Conservation (phyloP, 192 early-diverging fungal species). For the Backusella liffmaniae region DNA sequence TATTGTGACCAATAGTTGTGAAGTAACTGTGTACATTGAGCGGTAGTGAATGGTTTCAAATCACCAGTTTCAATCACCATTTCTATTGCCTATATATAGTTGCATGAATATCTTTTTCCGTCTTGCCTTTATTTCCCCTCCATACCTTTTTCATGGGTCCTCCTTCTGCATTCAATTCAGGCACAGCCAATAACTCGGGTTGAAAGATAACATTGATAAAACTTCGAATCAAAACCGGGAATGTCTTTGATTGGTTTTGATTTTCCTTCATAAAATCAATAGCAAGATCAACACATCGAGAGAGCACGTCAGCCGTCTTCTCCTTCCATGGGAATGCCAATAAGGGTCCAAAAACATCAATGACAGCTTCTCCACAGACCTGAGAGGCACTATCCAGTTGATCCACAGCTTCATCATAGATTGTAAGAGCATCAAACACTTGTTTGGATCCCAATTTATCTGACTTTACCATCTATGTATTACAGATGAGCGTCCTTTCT, state of each 20-base stretch:
- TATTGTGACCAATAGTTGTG: slow-evolving; percentile 26
- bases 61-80: slow-evolving; percentile 28
- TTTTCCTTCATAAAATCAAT: slow-evolving; percentile 25
- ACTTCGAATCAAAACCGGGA: slow-evolving; percentile 21
- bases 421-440: slow-evolving; percentile 14
- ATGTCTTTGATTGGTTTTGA: slow-evolving; percentile 25
- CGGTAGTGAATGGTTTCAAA: slow-evolving; percentile 23
- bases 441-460: background rate
- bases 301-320: slow-evolving; percentile 15
- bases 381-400: slow-evolving; percentile 32
- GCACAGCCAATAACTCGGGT: slow-evolving; percentile 11
- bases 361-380: slow-evolving; percentile 24
- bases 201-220: slow-evolving; percentile 30
- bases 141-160: slow-evolving; percentile 35
- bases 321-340: slow-evolving; percentile 27
- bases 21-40: slow-evolving; percentile 19
- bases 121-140: background rate
- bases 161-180: slow-evolving; percentile 27
- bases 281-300: slow-evolving; percentile 24
- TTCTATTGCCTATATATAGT: slow-evolving; percentile 18
- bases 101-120: background rate
- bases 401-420: slow-evolving; percentile 28
- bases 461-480: background rate
- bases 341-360: slow-evolving; percentile 17
- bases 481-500: background rate